phyloP scores from a whole-genome alignment of 192 early-diverging fungal species.

The Mortierella antarctica region DNA sequence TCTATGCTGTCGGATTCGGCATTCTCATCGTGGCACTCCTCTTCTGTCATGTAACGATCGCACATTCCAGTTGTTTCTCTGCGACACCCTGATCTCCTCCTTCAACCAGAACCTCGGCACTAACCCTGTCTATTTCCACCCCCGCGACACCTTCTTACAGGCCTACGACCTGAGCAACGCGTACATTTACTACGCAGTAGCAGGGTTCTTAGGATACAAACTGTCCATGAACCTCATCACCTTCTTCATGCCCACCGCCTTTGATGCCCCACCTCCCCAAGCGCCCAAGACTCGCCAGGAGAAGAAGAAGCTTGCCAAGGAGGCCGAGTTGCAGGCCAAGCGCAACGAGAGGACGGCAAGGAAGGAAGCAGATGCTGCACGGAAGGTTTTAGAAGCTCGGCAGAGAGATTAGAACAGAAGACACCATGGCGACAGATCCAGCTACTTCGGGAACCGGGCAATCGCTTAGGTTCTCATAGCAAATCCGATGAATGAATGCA shows the following conservation, averaged over 20 bases:
- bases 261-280: constrained; percentile 30
- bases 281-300: constrained; percentile 39
- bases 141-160: background rate
- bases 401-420: background rate
- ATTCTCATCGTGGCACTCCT: constrained; percentile 39
- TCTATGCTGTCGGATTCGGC: constrained; percentile 21
- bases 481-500: too few relatives aligned
- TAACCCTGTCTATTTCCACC: background rate
- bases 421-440: too few relatives aligned
- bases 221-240: constrained; percentile 25
- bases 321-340: constrained; percentile 24
- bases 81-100: background rate
- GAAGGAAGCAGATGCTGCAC: constrained; percentile 36
- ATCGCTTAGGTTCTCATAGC: too few relatives aligned
- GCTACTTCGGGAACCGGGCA: too few relatives aligned
- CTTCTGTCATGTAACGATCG: constrained; percentile 33
- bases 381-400: constrained; percentile 43
- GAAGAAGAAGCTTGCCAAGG: constrained; percentile 50
- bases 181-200: constrained; percentile 41
- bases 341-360: constrained; percentile 19
- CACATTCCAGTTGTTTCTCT: background rate
- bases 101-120: background rate
- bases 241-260: constrained; percentile 38
- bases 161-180: constrained; percentile 34
- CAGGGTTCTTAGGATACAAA: constrained; percentile 25